Base-by-base conservation (phyloP, 805 yeast genomes). In the Sugiyamaella floridensis region DNA sequence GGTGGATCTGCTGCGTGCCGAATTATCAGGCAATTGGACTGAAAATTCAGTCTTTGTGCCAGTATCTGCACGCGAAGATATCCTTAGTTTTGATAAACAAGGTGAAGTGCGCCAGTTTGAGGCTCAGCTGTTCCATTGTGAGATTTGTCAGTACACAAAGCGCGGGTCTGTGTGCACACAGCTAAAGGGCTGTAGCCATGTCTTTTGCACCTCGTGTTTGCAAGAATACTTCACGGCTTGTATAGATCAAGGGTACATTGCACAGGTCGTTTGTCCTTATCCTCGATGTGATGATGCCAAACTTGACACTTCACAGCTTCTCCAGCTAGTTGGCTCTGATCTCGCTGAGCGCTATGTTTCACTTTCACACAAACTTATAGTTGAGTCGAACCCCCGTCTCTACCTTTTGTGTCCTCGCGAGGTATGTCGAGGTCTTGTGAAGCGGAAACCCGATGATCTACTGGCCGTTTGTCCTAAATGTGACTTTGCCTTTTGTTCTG, bases 381-480 rank as follows among this genome's bases (percentile, higher is more conserved):
- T 55, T 8, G 59, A 59, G 43, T 18, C 59, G 6, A 50, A 55
- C 20, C 62, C 62, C 10, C 28, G 42, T 22, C 18, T 47, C 1
- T 49, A 51, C 12, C 50, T 57, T 16, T 19, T 48, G 12, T 58
- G 62, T 40, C 60, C 62, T 14, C 47, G 60, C 15, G 55, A 55
- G 16, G 43, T 49, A 11, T 59, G 62, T 40, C 55, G 55, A 37
- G 55, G 49, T 18, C 46, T 59, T 16, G 50, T 59, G 19, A 51
- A 49, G 42, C 47, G 55, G 10, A 53, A 57, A 29, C 53, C 56
- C 16, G 60, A 55, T 20, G 58, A 55, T 43, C 40, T 51, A n/a
- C 52, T 59, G 44, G 48, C 58, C 22, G 52, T 59, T 11, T 59
- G 62, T 45, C 58, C 53, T n/a, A 49, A 49, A 20, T 59, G 62